Evolutionary conservation across 768 basidiomycete genomes (phyloP), one percentile per base, ranked within the genome.

Genomic region (Lentinula aciculospora): DNA sequence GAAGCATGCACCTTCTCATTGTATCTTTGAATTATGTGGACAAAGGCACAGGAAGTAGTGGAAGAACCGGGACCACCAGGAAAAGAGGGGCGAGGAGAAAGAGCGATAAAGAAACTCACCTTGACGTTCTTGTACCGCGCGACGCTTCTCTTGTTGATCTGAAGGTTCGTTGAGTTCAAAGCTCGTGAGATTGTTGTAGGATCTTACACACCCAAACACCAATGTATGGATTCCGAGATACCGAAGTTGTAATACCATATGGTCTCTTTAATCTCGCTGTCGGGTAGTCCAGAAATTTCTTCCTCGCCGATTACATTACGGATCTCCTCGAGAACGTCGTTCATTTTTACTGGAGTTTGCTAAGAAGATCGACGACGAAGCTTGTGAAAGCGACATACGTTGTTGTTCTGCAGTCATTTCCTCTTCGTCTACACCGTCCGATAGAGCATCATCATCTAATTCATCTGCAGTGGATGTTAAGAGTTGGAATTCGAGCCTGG

Each of bases 221-320:
- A 92, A 31, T 82, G 74, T 9, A 96, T 72, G 17, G 89, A 84
- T 68, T 85, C 80, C 32, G 92, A 84, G 15, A 89, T 79, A 66
- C 96, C 86, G 64, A 96, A 98, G 69, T 89, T 90, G 65, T 75
- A 83, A 64, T 98, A 85, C 89, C 94, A 98, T 46, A 98, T 75
- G 0, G 81, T 77, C 61, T 92, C 88, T 66, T 81, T 82, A 67
- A 99, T 89, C 51, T 84, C 78, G 32, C 75, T 70, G 68, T 96
- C 91, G 42, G 88, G 77, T 45, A 96, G 71, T 6, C 85, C 88
- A 31, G 86, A 86, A 25, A 77, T 65, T 15, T 78, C 78, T 66
- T 83, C 82, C 53, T 78, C 70, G 5, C 93, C 94, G 28, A 98
- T 72, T 17, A 90, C 69, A 23, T 75, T 70, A 51, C 85, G 78